Evolutionary conservation across 768 basidiomycete genomes (phyloP).

Genomic region (Calvatia gigantea): DNA sequence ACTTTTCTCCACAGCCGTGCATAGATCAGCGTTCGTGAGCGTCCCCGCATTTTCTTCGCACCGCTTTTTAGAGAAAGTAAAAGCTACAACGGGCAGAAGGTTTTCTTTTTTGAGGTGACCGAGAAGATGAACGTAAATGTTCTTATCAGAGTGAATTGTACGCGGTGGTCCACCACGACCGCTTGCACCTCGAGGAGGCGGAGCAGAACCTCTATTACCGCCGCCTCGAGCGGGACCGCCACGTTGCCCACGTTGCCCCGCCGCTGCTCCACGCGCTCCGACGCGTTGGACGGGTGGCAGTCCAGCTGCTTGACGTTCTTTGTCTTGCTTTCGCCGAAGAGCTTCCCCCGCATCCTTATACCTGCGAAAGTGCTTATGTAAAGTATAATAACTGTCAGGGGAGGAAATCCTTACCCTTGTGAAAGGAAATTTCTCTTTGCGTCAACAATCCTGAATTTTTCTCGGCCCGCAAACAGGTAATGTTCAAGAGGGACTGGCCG

Average conservation of each 20-base stretch:
- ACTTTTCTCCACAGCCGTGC: slow-evolving; percentile 89
- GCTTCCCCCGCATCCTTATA: slow-evolving; percentile 91
- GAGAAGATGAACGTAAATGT: slow-evolving; percentile 90
- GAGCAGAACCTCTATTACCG: slow-evolving; percentile 25
- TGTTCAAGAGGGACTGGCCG: slow-evolving; percentile 97
- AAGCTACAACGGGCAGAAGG: slow-evolving; percentile 91
- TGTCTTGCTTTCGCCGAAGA: slow-evolving; percentile 91
- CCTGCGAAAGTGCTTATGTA: slow-evolving; percentile 33
- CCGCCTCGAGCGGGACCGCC: slow-evolving; percentile 43
- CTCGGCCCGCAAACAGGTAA: slow-evolving; percentile 92
- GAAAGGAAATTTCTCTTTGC: slow-evolving; percentile 67
- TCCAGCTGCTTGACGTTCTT: slow-evolving; percentile 95
- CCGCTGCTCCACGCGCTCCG: slow-evolving; percentile 72
- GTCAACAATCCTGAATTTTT: slow-evolving; percentile 91
- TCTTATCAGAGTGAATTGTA: slow-evolving; percentile 77
- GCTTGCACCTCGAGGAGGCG: slow-evolving; percentile 34
- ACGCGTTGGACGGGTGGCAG: slow-evolving; percentile 80
- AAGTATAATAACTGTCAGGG: background rate
- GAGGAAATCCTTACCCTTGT: slow-evolving; percentile 60
- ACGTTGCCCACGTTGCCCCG: slow-evolving; percentile 44
- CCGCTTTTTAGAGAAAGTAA: slow-evolving; percentile 94
- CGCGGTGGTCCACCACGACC: slow-evolving; percentile 44
- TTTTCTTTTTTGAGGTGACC: slow-evolving; percentile 80
- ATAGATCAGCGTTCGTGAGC: slow-evolving; percentile 84
- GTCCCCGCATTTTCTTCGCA: slow-evolving; percentile 97